These are phyloP conservation scores for Lactarius vividus DNA, from an alignment of 768 basidiomycete species.

Conservation along the genomic window DNA sequence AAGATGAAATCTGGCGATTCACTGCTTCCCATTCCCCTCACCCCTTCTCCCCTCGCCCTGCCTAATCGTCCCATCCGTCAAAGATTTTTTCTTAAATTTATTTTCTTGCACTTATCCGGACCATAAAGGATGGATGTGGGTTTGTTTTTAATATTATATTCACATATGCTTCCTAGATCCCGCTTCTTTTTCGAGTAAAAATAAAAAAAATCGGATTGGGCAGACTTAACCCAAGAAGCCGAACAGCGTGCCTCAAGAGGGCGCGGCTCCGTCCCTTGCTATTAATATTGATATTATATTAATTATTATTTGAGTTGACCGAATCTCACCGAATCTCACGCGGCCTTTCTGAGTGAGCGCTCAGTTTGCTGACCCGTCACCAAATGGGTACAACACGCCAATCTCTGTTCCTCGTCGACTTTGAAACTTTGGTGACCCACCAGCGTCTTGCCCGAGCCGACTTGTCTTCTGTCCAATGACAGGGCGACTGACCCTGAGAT, in stretches of 20 bases:
- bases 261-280: background rate
- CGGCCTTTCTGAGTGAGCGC: background rate
- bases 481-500: background rate
- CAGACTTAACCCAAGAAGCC: conserved; percentile 19
- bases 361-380: background rate
- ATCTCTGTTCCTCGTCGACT: conserved; percentile 1
- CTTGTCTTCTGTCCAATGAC: background rate
- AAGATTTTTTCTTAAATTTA: background rate
- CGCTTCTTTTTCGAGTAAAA: conserved; percentile 14
- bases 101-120: background rate
- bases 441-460: background rate
- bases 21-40: background rate
- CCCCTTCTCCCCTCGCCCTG: background rate
- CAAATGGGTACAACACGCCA: conserved; percentile 4
- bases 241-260: conserved; percentile 1
- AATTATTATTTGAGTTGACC: background rate
- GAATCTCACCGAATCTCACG: background rate
- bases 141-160: background rate
- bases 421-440: background rate
- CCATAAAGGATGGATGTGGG: background rate
- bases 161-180: conserved; percentile 15
- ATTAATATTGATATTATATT: background rate
- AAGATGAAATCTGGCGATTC: conserved; percentile 14
- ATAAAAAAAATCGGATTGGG: conserved; percentile 4
- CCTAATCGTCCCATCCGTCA: background rate